These are phyloP conservation scores for Casuarina equisetifolia DNA, from an alignment of 306 rosid species.

Conservation along the genomic window DNA sequence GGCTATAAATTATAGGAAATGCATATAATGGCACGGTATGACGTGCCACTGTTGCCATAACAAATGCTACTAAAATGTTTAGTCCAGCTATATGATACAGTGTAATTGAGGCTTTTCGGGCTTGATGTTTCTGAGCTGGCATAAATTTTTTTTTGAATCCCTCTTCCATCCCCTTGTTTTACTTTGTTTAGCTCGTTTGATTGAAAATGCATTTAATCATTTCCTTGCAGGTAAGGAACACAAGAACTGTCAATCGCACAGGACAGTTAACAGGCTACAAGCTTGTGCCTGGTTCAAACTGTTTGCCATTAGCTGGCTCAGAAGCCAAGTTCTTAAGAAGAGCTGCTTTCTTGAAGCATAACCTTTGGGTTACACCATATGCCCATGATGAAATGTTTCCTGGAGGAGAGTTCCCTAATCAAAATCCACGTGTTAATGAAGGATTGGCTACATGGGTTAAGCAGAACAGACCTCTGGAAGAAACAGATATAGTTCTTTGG, in stretches of 20 bases:
- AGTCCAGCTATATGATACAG: neutral
- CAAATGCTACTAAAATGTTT: slow-evolving; percentile 1
- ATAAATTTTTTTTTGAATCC: neutral
- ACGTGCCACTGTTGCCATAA: neutral
- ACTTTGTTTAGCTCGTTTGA: slow-evolving; percentile 8
- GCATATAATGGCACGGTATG: neutral
- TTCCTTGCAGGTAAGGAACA: slow-evolving; percentile 65
- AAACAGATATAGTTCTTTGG: slow-evolving; percentile 75
- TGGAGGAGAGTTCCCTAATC: slow-evolving; percentile 90
- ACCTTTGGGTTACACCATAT: slow-evolving; percentile 80
- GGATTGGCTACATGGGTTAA: slow-evolving; percentile 83
- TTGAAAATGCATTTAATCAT: neutral
- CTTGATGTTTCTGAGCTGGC: neutral
- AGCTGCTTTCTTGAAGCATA: slow-evolving; percentile 83
- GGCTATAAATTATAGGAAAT: neutral
- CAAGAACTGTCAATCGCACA: slow-evolving; percentile 68
- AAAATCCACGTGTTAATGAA: slow-evolving; percentile 77
- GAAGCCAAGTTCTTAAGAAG: slow-evolving; percentile 83
- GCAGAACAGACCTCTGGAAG: slow-evolving; percentile 69
- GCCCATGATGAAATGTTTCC: slow-evolving; percentile 68
- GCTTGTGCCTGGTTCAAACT: slow-evolving; percentile 81
- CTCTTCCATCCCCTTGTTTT: neutral
- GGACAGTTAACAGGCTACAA: slow-evolving; percentile 84
- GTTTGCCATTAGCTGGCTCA: slow-evolving; percentile 69
- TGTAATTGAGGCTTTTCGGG: neutral